Conservation (phyloP, 176 grass and related monocot genomes). For the Saccharum officinarum region DNA sequence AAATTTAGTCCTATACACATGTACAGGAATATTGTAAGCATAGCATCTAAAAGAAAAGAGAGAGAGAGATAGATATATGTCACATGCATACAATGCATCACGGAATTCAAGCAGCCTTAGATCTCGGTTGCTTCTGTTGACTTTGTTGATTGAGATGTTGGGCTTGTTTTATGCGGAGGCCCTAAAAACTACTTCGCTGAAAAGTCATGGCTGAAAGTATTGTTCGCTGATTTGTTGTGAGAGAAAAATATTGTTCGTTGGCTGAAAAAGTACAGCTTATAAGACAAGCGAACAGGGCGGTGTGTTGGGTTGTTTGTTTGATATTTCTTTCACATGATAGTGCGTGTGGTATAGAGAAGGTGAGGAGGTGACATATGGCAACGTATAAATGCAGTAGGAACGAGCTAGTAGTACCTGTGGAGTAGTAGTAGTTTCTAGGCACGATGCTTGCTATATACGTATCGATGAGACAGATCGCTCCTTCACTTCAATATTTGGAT, state of each 20-base stretch:
- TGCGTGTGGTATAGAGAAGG: background rate
- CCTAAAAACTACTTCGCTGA: slow-evolving; percentile 21
- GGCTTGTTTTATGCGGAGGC: slow-evolving; percentile 24
- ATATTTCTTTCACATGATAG: slow-evolving; percentile 16
- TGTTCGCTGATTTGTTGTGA: too few species aligned
- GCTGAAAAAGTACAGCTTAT: too few species aligned
- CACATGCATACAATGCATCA: slow-evolving; percentile 30
- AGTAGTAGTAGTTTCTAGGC: slow-evolving; percentile 4
- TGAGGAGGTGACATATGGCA: slow-evolving; percentile 39
- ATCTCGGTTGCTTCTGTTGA: slow-evolving; percentile 44
- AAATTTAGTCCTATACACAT: slow-evolving; percentile 9
- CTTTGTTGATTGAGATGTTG: slow-evolving; percentile 44
- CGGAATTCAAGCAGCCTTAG: slow-evolving; percentile 40
- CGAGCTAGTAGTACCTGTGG: background rate
- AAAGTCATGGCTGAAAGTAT: too few species aligned
- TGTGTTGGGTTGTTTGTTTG: slow-evolving; percentile 31
- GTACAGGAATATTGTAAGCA: background rate
- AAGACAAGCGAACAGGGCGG: background rate
- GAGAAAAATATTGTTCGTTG: too few species aligned
- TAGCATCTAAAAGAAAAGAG: background rate
- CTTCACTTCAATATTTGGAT: background rate
- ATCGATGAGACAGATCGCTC: background rate
- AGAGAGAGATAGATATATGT: background rate
- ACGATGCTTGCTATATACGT: background rate
- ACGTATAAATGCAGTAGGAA: background rate